Base-by-base conservation (phyloP, 345 rosid species). In the Angophora floribunda region DNA sequence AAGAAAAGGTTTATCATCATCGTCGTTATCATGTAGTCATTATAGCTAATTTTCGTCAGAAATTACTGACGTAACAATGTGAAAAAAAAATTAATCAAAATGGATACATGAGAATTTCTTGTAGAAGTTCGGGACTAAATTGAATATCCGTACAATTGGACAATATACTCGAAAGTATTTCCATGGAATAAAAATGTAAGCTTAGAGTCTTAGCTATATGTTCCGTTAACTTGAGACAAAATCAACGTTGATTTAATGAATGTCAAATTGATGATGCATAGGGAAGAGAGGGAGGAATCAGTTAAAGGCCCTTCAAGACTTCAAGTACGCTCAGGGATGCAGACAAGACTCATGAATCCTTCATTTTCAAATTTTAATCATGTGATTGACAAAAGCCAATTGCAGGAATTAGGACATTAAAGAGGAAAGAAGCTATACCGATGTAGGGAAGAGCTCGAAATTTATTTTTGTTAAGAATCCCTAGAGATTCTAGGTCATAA, bases 81-180 rank as follows among this genome's bases (percentile, higher is more conserved):
- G 53, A 2, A 0, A 19, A 16, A 4, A 53, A 53, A 53, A 19
- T 19, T 53, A 13, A 4, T 7, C 0, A 0, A 1, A 70, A 36
- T 4, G 3, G 17, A 1, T 70, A 16, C 5, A 16, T 2, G 41
- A 8, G 45, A 16, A 70, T 70, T 32, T 65, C 10, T 30, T 9
- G 1, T 5, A 32, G 16, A 67, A 16, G 7, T 32, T 70, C 3
- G 8, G 6, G 7, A 2, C 7, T 36, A 57, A 17, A 8, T 16
- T 32, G 2, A 6, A 16, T 4, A 4, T 15, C 1, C 0, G 2
- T 67, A 16, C 9, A 17, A 52, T 17, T 17, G 55, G 7, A 52
- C 2, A 7, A 52, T 52, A 52, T 52, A 0, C 57, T 52, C 16
- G 1, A 9, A 16, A 53, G 21, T 19, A 53, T 53, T 7, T 67